These are phyloP conservation scores for Fusarium verrucosum DNA, from an alignment of 2,329 filamentous ascomycete genomes.

Conservation along the genomic window DNA sequence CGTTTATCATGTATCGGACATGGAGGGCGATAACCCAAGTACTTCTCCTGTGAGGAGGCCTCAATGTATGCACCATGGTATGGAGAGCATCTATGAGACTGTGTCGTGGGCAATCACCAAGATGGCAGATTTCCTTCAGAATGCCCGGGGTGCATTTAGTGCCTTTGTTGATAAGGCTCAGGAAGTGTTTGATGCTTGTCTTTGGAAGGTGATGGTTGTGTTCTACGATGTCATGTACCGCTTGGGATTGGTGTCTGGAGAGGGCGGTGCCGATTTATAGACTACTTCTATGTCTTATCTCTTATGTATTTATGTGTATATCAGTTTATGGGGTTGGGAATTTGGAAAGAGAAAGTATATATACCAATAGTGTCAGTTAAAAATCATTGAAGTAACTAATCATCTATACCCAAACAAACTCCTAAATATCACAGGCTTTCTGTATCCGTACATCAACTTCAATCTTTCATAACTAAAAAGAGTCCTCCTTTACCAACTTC, in stretches of 20 bases:
- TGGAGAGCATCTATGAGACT: not conserved
- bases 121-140: not conserved
- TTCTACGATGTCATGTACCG: not conserved
- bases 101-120: not conserved
- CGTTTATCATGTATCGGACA: too few species aligned
- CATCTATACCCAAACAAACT: not conserved
- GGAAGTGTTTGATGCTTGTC: constrained; percentile 1
- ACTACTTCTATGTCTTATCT: not conserved
- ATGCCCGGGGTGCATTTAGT: not conserved
- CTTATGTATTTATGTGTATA: not conserved
- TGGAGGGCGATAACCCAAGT: not conserved
- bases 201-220: constrained; percentile 7
- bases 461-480: not conserved
- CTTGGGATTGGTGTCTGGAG: not conserved
- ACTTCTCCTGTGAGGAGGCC: not conserved
- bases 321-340: too few species aligned
- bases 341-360: not conserved
- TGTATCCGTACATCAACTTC: too few species aligned
- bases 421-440: not conserved
- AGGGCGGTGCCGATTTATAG: not conserved
- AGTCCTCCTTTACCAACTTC: too few species aligned
- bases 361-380: not conserved
- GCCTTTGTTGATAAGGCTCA: constrained; percentile 5
- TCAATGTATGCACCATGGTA: constrained; percentile 1
- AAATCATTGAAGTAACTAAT: not conserved